Evolutionary conservation across 352 stramenopile species (phyloP), one percentile per base, ranked within the genome.

Genomic region (Globisporangium irregulare): DNA sequence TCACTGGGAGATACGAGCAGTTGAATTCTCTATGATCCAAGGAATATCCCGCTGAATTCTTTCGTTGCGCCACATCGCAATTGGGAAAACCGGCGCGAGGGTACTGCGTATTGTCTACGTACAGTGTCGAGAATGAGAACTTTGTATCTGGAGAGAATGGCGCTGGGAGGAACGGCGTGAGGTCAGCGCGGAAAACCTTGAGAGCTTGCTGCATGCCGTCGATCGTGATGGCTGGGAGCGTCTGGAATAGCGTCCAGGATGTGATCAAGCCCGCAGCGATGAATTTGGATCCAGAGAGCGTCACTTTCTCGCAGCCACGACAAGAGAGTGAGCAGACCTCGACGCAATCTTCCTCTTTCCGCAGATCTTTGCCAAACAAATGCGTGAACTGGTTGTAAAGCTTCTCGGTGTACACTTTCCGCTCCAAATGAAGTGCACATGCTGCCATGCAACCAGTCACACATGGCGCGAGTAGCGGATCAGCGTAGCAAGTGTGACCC

Each of bases 301-400:
- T 73, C n/a, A 86, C 82, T 18, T 73, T 62, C 53, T 93, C 86
- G 63, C 86, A 93, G 0, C 78, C 83, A n/a, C 79, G 83, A 50
- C 83, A 93, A 24, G 79, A 81, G 3, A 82, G 65, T 7, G 81
- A 69, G 32, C 86, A 93, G 22, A 71, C 64, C 57, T 92, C 86
- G 22, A 92, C 76, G 58, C 86, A 93, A 62, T 90, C 86, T 62
- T 93, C 86, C 27, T 92, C 80, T n/a, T 80, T 79, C 4, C 59
- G 62, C 59, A 93, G 69, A 48, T 91, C 73, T 59, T 91, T 89
- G 63, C 86, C 84, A 59, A 93, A 92, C 12, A 93, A 65, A 65
- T 90, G 82, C 38, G 70, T 73, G 51, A 92, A 93, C 62, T 81
- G 46, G 14, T 53, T 34, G 57, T 82, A 82, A 15, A 92, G 75